These are phyloP conservation scores for Vigna unguiculata DNA, from an alignment of 306 rosid genomes.

Conservation along the genomic window DNA sequence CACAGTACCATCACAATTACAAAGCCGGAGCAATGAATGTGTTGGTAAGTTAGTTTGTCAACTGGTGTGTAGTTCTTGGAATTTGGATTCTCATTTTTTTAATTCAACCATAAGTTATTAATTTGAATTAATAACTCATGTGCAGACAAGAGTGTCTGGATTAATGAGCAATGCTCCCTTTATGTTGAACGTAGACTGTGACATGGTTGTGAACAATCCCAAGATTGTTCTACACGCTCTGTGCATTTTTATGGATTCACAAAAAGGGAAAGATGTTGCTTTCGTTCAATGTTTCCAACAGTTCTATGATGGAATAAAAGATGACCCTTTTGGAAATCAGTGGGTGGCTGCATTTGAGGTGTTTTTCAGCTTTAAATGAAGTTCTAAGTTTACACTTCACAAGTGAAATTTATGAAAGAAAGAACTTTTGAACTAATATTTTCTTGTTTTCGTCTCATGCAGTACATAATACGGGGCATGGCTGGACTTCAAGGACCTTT, in stretches of 20 bases:
- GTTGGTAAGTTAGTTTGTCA: conserved; percentile 52
- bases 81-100: neutral
- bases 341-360: conserved; percentile 48
- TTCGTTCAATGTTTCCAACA: conserved; percentile 69
- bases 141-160: conserved; percentile 71
- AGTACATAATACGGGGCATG: conserved; percentile 54
- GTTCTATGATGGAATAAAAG: conserved; percentile 60
- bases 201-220: conserved; percentile 72
- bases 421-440: neutral
- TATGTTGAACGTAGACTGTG: conserved; percentile 72
- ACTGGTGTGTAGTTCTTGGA: neutral
- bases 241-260: conserved; percentile 60
- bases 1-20: conserved; percentile 55
- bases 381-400: neutral
- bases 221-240: conserved; percentile 55
- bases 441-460: conserved; percentile 10
- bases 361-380: conserved; percentile 17
- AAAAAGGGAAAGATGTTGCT: conserved; percentile 55
- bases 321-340: conserved; percentile 76
- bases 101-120: neutral
- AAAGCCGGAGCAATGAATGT: conserved; percentile 88
- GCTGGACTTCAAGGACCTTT: conserved; percentile 66
- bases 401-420: neutral
- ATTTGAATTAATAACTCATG: neutral
- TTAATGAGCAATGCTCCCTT: conserved; percentile 80